Evolutionary conservation across 768 basidiomycete species (phyloP).

Genomic region (Rhizopogon rudus): DNA sequence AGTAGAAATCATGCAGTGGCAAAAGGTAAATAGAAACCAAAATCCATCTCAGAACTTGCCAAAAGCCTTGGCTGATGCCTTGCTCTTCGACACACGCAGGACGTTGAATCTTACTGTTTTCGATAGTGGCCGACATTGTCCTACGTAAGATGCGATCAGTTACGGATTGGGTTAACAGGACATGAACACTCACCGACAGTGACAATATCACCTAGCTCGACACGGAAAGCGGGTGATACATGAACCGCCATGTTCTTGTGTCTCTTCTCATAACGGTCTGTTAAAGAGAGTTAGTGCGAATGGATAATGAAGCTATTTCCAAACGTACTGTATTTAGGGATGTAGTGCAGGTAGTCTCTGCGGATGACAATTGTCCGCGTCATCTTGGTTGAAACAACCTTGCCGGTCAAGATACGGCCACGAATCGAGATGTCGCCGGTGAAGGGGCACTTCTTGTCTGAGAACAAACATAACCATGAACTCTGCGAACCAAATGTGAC

Average conservation of each 20-base stretch:
- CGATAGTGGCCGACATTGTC: constrained; percentile 98
- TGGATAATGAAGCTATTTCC: background rate
- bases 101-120: constrained; percentile 99
- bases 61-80: constrained; percentile 88
- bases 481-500: background rate
- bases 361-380: constrained; percentile 97
- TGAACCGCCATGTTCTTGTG: constrained; percentile 99
- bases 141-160: constrained; percentile 32
- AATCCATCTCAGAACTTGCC: constrained; percentile 72
- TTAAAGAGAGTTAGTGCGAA: constrained; percentile 6
- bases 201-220: constrained; percentile 88
- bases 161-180: background rate
- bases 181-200: constrained; percentile 75
- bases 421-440: constrained; percentile 96
- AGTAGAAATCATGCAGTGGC: constrained; percentile 18
- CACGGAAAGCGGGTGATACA: constrained; percentile 98
- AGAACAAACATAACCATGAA: background rate
- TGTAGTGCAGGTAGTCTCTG: constrained; percentile 90
- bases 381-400: constrained; percentile 99
- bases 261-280: constrained; percentile 97
- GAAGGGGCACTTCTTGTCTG: constrained; percentile 99
- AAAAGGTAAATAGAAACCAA: constrained; percentile 11
- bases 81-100: constrained; percentile 89
- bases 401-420: constrained; percentile 96
- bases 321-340: constrained; percentile 94